phyloP scores from a whole-genome alignment of 2,329 filamentous ascomycete genomes.

The Tolypocladium tropicale region DNA sequence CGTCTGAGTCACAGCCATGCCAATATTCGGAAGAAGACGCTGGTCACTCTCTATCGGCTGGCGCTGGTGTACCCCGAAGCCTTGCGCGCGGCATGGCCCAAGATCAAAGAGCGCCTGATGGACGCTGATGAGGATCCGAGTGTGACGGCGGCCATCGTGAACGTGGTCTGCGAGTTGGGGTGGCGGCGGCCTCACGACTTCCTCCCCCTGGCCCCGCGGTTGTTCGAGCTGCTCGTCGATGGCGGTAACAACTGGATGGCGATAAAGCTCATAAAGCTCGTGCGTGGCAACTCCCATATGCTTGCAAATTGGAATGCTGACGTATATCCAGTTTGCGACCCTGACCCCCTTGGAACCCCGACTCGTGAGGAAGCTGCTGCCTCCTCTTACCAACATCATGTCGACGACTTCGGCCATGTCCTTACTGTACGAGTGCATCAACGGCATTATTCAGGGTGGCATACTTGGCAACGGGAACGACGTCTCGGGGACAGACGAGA shows the following conservation, averaged over 20 bases:
- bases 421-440: slow-evolving; percentile 96
- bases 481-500: slow-evolving; percentile 74
- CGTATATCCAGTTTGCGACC: slow-evolving; percentile 67
- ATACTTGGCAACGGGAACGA: slow-evolving; percentile 79
- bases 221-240: slow-evolving; percentile 88
- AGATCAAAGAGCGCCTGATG: slow-evolving; percentile 89
- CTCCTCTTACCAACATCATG: slow-evolving; percentile 86
- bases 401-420: slow-evolving; percentile 96
- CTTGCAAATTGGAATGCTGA: background rate
- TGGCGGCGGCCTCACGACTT: slow-evolving; percentile 94
- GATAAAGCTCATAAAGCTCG: slow-evolving; percentile 96
- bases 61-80: slow-evolving; percentile 96
- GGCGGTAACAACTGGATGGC: slow-evolving; percentile 99
- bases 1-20: slow-evolving; percentile 79
- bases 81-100: slow-evolving; percentile 85
- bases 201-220: slow-evolving; percentile 74
- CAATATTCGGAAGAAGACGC: slow-evolving; percentile 85
- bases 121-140: slow-evolving; percentile 84
- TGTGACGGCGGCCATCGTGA: slow-evolving; percentile 91
- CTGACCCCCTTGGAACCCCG: slow-evolving; percentile 87
- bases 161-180: slow-evolving; percentile 91
- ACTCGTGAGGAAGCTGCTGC: slow-evolving; percentile 80
- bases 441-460: slow-evolving; percentile 93
- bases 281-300: slow-evolving; percentile 21
- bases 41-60: slow-evolving; percentile 86